Evolutionary conservation across 768 basidiomycete genomes (phyloP).

Genomic region (Phanerochaete sordida): DNA sequence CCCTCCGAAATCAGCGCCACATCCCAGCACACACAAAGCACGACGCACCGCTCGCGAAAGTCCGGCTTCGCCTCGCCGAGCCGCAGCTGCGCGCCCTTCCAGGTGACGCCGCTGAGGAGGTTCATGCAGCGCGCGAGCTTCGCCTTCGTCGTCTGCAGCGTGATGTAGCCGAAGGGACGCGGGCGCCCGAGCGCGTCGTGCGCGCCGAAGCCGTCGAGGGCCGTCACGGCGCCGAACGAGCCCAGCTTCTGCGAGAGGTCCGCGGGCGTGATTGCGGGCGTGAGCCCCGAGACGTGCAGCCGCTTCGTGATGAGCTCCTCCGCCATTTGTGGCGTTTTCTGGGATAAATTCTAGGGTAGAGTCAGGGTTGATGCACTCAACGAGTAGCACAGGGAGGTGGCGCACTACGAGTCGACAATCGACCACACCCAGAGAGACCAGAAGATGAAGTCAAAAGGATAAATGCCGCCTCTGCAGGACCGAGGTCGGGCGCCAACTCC

Average conservation of each 20-base stretch:
- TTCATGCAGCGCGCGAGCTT: conserved; percentile 70
- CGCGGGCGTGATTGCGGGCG: conserved; percentile 52
- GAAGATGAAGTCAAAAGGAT: not conserved
- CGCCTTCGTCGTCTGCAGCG: conserved; percentile 57
- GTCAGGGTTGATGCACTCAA: too few relatives aligned
- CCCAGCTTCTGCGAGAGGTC: conserved; percentile 60
- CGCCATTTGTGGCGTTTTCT: not conserved
- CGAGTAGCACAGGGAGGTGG: not conserved
- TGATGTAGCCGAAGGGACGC: conserved; percentile 71
- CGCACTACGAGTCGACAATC: not conserved
- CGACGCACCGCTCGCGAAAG: conserved; percentile 55
- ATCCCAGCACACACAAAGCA: not conserved
- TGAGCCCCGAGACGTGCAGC: conserved; percentile 74
- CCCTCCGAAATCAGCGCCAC: not conserved
- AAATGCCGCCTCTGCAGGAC: not conserved
- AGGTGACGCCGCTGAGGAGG: conserved; percentile 73
- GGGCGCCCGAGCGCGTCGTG: conserved; percentile 63
- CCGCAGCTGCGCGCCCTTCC: conserved; percentile 84
- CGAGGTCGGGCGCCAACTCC: not conserved
- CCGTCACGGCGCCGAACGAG: conserved; percentile 64
- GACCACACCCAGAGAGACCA: not conserved
- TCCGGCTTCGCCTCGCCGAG: conserved; percentile 84
- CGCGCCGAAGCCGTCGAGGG: conserved; percentile 66
- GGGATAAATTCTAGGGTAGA: too few relatives aligned
- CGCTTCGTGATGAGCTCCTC: conserved; percentile 46